Percentiles rank a stretch among this genome's conserved stretches.
Evolutionary conservation across 495 filamentous ascomycete genomes (phyloP).

Genomic region (Trichoderma virens): DNA sequence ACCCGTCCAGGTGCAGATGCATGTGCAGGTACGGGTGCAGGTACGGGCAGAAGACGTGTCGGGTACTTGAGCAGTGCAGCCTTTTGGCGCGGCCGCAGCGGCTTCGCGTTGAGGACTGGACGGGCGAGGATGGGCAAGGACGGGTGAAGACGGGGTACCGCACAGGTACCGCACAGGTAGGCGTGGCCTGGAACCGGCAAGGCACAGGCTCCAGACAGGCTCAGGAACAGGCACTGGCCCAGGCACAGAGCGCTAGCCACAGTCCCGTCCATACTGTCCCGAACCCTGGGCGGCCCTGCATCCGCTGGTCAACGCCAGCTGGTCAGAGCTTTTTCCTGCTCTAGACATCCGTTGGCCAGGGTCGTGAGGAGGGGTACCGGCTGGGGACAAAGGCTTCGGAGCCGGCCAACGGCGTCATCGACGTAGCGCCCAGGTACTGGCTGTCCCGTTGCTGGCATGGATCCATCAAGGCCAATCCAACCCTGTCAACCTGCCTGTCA

Average conservation of each 20-base stretch:
- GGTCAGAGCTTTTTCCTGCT: constrained; percentile 5
- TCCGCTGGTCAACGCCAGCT: constrained; percentile 7
- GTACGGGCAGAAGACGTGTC: too few relatives aligned
- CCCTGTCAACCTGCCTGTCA: background rate
- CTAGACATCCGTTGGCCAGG: background rate
- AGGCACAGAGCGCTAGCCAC: background rate
- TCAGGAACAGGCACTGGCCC: background rate
- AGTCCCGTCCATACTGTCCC: background rate
- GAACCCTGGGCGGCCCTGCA: background rate
- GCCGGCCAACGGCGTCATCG: background rate
- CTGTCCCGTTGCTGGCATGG: background rate
- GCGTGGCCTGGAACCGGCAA: too few relatives aligned
- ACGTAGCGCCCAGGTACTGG: background rate
- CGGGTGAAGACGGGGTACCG: too few relatives aligned
- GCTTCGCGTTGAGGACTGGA: too few relatives aligned
- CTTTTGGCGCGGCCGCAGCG: too few relatives aligned
- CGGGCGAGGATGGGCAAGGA: too few relatives aligned
- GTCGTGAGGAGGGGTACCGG: background rate
- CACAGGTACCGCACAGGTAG: too few relatives aligned
- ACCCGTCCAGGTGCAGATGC: too few relatives aligned
- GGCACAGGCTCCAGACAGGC: background rate
- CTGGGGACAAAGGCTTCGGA: background rate
- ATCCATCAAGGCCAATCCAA: background rate
- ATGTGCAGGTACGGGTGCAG: too few relatives aligned
- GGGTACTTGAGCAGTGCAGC: too few relatives aligned